Conservation (phyloP, 257 asterid species). For the Forsythia viridissima region DNA sequence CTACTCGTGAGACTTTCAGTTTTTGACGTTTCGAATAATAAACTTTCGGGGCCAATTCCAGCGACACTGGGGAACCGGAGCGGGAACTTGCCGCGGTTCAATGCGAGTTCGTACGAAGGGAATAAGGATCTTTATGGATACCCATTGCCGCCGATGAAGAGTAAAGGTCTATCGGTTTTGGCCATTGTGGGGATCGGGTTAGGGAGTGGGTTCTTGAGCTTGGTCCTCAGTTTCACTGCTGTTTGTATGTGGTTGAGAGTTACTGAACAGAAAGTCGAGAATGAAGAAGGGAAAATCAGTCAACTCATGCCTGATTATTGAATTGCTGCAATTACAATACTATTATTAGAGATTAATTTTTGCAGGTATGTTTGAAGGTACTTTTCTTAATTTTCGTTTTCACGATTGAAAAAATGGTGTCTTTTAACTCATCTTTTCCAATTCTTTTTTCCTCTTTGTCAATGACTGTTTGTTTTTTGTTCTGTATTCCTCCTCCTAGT, state of each 20-base stretch:
- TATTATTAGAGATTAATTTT: conserved; percentile 19
- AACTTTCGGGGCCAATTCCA: conserved; percentile 77
- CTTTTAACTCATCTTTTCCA: neutral
- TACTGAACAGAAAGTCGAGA: conserved; percentile 60
- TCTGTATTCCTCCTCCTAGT: neutral
- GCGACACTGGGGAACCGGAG: conserved; percentile 67
- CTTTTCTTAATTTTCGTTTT: too few species aligned
- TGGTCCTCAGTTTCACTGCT: conserved; percentile 81
- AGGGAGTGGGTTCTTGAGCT: conserved; percentile 84
- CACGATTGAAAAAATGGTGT: neutral
- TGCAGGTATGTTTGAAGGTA: conserved; percentile 32
- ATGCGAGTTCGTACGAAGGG: conserved; percentile 73
- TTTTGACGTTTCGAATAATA: conserved; percentile 75
- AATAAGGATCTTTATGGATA: conserved; percentile 83
- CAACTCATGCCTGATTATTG: conserved; percentile 90
- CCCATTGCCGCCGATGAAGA: conserved; percentile 75
- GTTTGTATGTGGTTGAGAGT: conserved; percentile 89
- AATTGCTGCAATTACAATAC: conserved; percentile 15
- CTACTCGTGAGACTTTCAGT: conserved; percentile 64
- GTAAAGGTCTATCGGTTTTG: conserved; percentile 58
- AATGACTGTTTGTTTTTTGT: neutral
- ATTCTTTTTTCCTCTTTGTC: conserved; percentile 12
- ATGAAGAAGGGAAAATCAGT: conserved; percentile 71
- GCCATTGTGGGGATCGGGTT: conserved; percentile 94
- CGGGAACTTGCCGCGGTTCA: conserved; percentile 72